These are phyloP conservation scores for Salinomyces thailandicus DNA, from an alignment of 2,329 filamentous ascomycete genomes.

Conservation along the genomic window DNA sequence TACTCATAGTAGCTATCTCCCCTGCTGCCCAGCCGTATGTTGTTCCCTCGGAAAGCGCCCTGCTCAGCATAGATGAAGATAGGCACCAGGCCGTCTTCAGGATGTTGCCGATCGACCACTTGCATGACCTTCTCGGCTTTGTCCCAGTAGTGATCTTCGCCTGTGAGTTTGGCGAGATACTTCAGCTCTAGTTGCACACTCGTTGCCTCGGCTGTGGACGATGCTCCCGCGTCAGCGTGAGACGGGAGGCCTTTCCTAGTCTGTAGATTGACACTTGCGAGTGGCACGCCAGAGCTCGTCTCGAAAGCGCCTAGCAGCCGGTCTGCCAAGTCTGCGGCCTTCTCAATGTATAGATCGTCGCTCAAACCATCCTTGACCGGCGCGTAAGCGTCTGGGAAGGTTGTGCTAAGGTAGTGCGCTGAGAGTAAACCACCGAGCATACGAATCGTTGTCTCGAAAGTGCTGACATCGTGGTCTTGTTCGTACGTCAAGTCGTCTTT, in stretches of 20 bases:
- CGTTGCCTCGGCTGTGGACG: conserved; percentile 87
- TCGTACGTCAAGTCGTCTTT: conserved; percentile 71
- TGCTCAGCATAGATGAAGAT: conserved; percentile 77
- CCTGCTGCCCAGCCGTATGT: conserved; percentile 84
- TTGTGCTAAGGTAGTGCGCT: conserved; percentile 86
- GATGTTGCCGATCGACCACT: conserved; percentile 72
- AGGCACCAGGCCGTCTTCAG: conserved; percentile 72
- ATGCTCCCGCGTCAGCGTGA: conserved; percentile 75
- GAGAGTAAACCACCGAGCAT: conserved; percentile 91
- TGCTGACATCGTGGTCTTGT: conserved; percentile 90
- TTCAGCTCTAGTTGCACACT: conserved; percentile 94
- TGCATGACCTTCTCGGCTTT: conserved; percentile 85
- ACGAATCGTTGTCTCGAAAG: conserved; percentile 94
- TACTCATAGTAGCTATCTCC: conserved; percentile 99
- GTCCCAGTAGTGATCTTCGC: conserved; percentile 87
- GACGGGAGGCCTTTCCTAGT: conserved; percentile 66
- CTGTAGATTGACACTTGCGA: conserved; percentile 78
- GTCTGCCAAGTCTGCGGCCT: conserved; percentile 85
- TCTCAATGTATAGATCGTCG: conserved; percentile 91
- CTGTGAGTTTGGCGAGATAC: conserved; percentile 88
- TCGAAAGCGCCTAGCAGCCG: conserved; percentile 81
- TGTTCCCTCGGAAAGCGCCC: conserved; percentile 69
- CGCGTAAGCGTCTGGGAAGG: conserved; percentile 61
- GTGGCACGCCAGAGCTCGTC: conserved; percentile 75
- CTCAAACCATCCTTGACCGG: conserved; percentile 63